Conservation (phyloP, 2,329 filamentous ascomycete species). For the Knufia fluminis region DNA sequence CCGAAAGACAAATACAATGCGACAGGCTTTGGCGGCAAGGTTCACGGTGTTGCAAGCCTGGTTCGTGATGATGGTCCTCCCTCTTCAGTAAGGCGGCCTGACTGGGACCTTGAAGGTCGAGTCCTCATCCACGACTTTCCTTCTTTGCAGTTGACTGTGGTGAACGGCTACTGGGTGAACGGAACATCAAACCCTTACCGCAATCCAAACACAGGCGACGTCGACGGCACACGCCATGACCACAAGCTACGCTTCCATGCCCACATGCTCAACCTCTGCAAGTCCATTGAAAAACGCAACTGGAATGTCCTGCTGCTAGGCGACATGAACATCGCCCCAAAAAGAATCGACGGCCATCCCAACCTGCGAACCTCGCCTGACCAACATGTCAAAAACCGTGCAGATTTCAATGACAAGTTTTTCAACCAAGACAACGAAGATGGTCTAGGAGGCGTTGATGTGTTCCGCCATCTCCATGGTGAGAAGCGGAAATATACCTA, state of each 20-base stretch:
- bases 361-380: slow-evolving; percentile 36
- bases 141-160: slow-evolving; percentile 24
- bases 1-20: slow-evolving; percentile 44
- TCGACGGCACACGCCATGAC: slow-evolving; percentile 41
- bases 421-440: slow-evolving; percentile 27
- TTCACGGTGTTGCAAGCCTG: slow-evolving; percentile 46
- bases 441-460: slow-evolving; percentile 35
- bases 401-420: slow-evolving; percentile 43
- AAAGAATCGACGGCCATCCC: slow-evolving; percentile 38
- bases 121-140: slow-evolving; percentile 32
- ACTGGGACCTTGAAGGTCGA: slow-evolving; percentile 46
- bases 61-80: slow-evolving; percentile 37
- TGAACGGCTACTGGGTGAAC: slow-evolving; percentile 48
- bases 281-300: slow-evolving; percentile 32
- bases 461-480: slow-evolving; percentile 39
- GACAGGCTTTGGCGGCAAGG: slow-evolving; percentile 40
- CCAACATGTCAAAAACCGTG: slow-evolving; percentile 43
- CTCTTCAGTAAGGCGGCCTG: slow-evolving; percentile 32
- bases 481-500: slow-evolving; percentile 42
- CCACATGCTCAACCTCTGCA: slow-evolving; percentile 37
- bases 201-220: slow-evolving; percentile 33
- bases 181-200: slow-evolving; percentile 35
- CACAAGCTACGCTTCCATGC: slow-evolving; percentile 42
- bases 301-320: slow-evolving; percentile 42
- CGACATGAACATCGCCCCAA: slow-evolving; percentile 44